phyloP scores from a whole-genome alignment of 208 protist species.

The Vickermania ingenoplastis region DNA sequence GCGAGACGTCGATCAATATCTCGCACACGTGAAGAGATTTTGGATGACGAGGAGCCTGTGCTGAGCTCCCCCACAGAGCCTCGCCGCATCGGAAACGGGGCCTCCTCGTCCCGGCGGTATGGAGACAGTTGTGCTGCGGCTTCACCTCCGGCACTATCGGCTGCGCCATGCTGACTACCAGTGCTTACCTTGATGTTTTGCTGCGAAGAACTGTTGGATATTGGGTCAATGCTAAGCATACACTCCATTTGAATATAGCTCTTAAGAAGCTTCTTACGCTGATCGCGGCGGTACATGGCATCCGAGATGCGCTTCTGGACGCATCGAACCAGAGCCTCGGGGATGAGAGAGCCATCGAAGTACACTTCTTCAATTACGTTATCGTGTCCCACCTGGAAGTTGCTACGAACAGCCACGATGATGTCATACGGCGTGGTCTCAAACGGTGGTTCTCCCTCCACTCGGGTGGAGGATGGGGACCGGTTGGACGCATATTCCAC shows the following conservation, averaged over 20 bases:
- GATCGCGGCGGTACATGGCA: slow-evolving; percentile 15
- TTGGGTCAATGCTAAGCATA: neutral
- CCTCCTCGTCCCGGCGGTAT: neutral
- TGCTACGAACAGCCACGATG: neutral
- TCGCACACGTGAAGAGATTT: neutral
- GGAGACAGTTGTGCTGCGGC: neutral
- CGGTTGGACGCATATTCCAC: neutral
- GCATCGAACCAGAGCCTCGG: slow-evolving; percentile 10
- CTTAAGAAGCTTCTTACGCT: slow-evolving; percentile 12
- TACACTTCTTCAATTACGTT: slow-evolving; percentile 21
- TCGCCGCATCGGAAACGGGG: neutral
- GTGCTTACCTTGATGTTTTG: no score
- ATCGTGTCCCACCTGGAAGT: slow-evolving; percentile 5
- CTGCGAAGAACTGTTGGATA: neutral
- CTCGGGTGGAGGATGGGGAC: neutral
- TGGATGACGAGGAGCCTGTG: neutral
- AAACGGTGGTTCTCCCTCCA: neutral
- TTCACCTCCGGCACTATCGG: neutral
- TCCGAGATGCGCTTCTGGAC: slow-evolving; percentile 20
- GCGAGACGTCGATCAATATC: neutral
- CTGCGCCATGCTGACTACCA: neutral
- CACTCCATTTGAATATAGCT: neutral
- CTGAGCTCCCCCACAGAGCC: neutral
- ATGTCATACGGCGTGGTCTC: neutral
- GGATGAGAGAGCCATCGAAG: slow-evolving; percentile 22